Conservation (phyloP, 495 filamentous ascomycete species). For the Aspergillus egyptiacus region DNA sequence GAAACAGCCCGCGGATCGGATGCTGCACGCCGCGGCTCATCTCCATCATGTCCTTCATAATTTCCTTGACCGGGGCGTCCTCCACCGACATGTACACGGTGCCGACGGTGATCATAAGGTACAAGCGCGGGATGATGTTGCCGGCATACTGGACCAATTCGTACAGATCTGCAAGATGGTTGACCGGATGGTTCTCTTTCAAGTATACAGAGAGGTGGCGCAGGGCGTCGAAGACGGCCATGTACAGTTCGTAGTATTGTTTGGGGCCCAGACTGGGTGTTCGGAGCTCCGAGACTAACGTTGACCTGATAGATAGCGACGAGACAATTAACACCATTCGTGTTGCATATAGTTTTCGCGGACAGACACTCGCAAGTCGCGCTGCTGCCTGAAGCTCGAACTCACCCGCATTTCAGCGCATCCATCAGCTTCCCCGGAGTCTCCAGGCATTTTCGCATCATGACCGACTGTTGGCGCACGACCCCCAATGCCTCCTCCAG, state of each 20-base stretch:
- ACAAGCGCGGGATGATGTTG: constrained; percentile 93
- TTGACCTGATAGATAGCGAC: constrained; percentile 59
- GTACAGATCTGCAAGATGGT: constrained; percentile 96
- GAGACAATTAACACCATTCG: not conserved
- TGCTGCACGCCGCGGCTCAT: constrained; percentile 98
- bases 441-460: constrained; percentile 97
- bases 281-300: constrained; percentile 91
- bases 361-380: no score
- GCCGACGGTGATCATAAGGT: constrained; percentile 97
- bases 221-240: constrained; percentile 96
- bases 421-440: constrained; percentile 99
- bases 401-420: constrained; percentile 96
- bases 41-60: constrained; percentile 99
- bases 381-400: constrained; percentile 31
- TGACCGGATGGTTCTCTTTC: constrained; percentile 93
- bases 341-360: not conserved
- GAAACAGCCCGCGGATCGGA: constrained; percentile 86
- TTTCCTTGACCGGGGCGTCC: constrained; percentile 97
- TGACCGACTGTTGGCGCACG: constrained; percentile 87
- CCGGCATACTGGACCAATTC: constrained; percentile 98
- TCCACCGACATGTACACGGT: constrained; percentile 98
- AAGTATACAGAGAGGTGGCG: constrained; percentile 95
- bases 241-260: constrained; percentile 99
- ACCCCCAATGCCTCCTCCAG: constrained; percentile 95
- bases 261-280: constrained; percentile 94